phyloP scores from a whole-genome alignment of 1,139 yeast genomes.

The Kodamaea alishanica region DNA sequence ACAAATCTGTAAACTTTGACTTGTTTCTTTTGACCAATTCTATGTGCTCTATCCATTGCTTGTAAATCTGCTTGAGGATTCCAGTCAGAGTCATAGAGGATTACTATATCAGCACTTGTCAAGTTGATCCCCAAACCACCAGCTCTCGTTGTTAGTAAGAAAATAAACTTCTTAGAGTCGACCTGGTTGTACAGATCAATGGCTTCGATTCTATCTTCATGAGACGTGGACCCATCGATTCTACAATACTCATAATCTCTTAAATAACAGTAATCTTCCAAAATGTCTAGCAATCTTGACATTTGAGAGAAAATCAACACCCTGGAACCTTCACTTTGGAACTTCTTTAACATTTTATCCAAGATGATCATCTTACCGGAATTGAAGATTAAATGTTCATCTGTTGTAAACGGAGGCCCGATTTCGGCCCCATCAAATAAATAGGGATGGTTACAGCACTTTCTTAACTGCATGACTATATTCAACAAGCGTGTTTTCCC shows the following conservation, averaged over 20 bases:
- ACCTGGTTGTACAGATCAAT: conserved; percentile 90
- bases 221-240: conserved; percentile 93
- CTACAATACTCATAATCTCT: conserved; percentile 85
- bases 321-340: conserved; percentile 77
- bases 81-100: conserved; percentile 95
- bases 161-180: conserved; percentile 76
- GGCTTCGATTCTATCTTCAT: conserved; percentile 87
- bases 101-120: conserved; percentile 88
- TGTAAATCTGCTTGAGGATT: conserved; percentile 98
- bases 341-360: conserved; percentile 74
- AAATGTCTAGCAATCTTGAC: conserved; percentile 86
- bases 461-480: conserved; percentile 94
- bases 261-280: conserved; percentile 88
- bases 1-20: conserved; percentile 89
- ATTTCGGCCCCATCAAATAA: conserved; percentile 98
- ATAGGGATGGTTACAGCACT: conserved; percentile 97
- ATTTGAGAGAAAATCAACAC: conserved; percentile 92
- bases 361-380: conserved; percentile 87
- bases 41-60: conserved; percentile 98
- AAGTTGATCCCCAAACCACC: conserved; percentile 96
- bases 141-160: conserved; percentile 92
- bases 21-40: conserved; percentile 97
- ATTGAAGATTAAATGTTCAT: conserved; percentile 84
- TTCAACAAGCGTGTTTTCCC: conserved; percentile 86
- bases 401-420: conserved; percentile 97